Conservation (phyloP, 192 early-diverging fungal genomes). For the Podila horticola region DNA sequence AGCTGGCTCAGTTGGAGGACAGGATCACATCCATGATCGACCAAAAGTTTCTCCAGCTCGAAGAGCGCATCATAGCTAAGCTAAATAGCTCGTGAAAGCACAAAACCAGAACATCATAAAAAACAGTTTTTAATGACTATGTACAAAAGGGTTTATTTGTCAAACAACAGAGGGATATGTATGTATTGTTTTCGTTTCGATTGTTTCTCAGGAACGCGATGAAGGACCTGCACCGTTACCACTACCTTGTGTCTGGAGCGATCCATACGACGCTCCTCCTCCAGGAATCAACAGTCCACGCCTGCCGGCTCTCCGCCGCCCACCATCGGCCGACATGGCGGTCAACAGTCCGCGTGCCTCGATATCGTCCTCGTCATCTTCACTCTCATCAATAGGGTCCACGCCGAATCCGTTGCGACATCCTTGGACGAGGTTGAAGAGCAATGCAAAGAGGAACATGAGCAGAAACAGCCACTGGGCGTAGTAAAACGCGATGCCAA, state of each 20-base stretch:
- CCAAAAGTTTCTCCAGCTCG: slow-evolving; percentile 20
- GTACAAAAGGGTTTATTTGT: not conserved
- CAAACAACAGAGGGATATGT: no score
- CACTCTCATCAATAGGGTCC: slow-evolving; percentile 40
- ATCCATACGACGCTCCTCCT: slow-evolving; percentile 28
- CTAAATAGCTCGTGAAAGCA: not conserved
- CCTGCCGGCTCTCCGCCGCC: slow-evolving; percentile 25
- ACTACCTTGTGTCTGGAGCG: not conserved
- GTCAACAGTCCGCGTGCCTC: slow-evolving; percentile 29
- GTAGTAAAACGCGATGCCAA: slow-evolving; percentile 65
- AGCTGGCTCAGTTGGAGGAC: slow-evolving; percentile 26
- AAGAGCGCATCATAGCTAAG: slow-evolving; percentile 25
- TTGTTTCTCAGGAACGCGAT: not conserved
- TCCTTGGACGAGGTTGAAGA: slow-evolving; percentile 50
- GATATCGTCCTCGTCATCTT: slow-evolving; percentile 54
- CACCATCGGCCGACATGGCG: slow-evolving; percentile 30
- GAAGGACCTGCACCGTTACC: not conserved
- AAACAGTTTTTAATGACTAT: not conserved
- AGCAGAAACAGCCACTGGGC: slow-evolving; percentile 64
- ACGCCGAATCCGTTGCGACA: slow-evolving; percentile 47
- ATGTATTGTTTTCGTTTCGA: no score
- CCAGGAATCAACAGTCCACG: slow-evolving; percentile 41
- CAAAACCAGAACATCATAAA: not conserved
- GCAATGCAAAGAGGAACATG: slow-evolving; percentile 48
- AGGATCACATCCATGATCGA: slow-evolving; percentile 34